Percentiles rank a stretch among this genome's conserved stretches.
phyloP scores from a whole-genome alignment of 441 rosid species.

The Erodium trifolium region DNA sequence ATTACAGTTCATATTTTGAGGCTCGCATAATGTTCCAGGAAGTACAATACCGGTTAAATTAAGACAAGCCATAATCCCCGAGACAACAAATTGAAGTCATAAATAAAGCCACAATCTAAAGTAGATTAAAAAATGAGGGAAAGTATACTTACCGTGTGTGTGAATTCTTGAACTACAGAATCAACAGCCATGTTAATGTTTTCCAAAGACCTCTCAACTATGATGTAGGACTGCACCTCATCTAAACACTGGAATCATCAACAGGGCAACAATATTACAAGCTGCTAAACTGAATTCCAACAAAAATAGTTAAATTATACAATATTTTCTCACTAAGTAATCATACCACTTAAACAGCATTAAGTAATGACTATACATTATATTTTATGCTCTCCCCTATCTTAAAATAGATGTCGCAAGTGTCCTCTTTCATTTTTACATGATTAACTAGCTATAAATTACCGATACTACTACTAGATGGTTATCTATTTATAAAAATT shows the following conservation, averaged over 20 bases:
- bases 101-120: background rate
- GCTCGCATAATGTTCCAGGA: too few relatives aligned
- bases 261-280: conserved; percentile 7
- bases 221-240: conserved; percentile 88
- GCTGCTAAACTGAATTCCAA: conserved; percentile 1
- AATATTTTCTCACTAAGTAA: background rate
- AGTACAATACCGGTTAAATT: too few relatives aligned
- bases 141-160: conserved; percentile 50
- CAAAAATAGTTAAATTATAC: background rate
- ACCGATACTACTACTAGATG: background rate
- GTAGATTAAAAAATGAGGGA: background rate
- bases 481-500: background rate
- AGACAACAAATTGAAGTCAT: background rate
- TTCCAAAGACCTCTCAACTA: conserved; percentile 58
- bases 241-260: conserved; percentile 59
- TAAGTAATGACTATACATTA: background rate
- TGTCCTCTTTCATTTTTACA: background rate
- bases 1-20: too few relatives aligned
- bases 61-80: background rate
- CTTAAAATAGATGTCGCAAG: background rate
- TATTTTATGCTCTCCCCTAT: background rate
- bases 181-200: conserved; percentile 30
- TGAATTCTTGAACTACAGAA: conserved; percentile 41
- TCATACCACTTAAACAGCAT: background rate
- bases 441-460: background rate